Evolutionary conservation across 176 grass and related monocot genomes (phyloP).

Genomic region (Phoenix dactylifera): DNA sequence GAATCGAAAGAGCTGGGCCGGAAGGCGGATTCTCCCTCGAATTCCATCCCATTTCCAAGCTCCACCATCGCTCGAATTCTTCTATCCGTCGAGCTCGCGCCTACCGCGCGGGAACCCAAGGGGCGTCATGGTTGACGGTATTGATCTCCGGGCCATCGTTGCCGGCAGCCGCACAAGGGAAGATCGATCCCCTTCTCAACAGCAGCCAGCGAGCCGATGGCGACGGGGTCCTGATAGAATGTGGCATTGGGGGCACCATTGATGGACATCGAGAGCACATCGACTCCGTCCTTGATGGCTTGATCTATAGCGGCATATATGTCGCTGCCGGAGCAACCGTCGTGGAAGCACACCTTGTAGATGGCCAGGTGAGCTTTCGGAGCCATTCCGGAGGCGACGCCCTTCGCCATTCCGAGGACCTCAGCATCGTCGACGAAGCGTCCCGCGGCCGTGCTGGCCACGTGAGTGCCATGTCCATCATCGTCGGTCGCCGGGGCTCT

Average conservation of each 20-base stretch:
- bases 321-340: too few relatives aligned
- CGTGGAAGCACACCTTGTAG: too few relatives aligned
- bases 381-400: too few relatives aligned
- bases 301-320: too few relatives aligned
- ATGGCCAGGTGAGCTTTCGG: too few relatives aligned
- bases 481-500: too few relatives aligned
- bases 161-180: not conserved
- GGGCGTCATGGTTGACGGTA: not conserved
- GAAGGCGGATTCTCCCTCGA: constrained; percentile 5
- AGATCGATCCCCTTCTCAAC: not conserved
- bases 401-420: too few relatives aligned
- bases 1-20: not conserved
- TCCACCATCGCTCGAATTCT: not conserved
- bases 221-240: constrained; percentile 13
- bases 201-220: not conserved
- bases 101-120: not conserved
- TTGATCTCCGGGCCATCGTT: not conserved
- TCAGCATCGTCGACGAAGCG: too few relatives aligned
- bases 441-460: too few relatives aligned
- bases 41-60: not conserved
- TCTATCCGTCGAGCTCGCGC: not conserved
- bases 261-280: too few relatives aligned
- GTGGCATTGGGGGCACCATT: not conserved
- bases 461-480: too few relatives aligned
- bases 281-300: too few relatives aligned